Base-by-base conservation (phyloP, 805 yeast species). In the Cyberlindnera sargentensis region DNA sequence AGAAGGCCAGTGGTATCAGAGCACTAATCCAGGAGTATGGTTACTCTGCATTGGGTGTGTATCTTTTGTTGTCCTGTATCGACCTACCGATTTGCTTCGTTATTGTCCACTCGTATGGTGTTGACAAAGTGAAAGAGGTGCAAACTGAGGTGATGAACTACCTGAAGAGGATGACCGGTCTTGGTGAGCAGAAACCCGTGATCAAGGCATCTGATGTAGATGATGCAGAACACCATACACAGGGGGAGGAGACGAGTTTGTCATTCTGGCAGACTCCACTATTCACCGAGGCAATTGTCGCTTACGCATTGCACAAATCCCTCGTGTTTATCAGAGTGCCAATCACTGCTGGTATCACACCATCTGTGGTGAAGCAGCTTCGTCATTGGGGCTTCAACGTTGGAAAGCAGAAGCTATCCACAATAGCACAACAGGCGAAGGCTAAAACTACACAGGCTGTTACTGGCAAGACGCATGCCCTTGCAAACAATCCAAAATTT, bases 261-360 rank as follows among this genome's bases (percentile, higher is more conserved):
- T 47, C 52, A 4, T 47, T 51, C 29, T 57, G 58, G 56, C 57
- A 63, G 29, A 40, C 58, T 6, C 70, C 81, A 44, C 60, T 88
- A 58, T 60, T 86, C 72, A 84, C 97, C 0, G 97, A 91, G 63
- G 78, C 88, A 52, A 80, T 85, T 9, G 75, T 93, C 41, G 98
- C 98, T 0, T 93, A 93, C 61, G 96, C 96, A 3, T 68, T 93
- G 37, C 98, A 93, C 68, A 93, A 93, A 66, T 77, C 90, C 4
- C 71, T 93, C 49, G 75, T 91, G 25, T 77, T 91, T 47, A 74
- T 93, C 35, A 75, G 99, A 49, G 67, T 93, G 5, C 99, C 99
- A 10, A 62, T 88, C 29, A 84, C 97, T 0, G 96, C 96, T 0
- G 95, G 95, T 3, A 74, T 90, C 9, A 89, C 97, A 0, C 99